These are phyloP conservation scores for Hamamelis virginiana DNA, from an alignment of 164 flowering plant species.

Conservation along the genomic window DNA sequence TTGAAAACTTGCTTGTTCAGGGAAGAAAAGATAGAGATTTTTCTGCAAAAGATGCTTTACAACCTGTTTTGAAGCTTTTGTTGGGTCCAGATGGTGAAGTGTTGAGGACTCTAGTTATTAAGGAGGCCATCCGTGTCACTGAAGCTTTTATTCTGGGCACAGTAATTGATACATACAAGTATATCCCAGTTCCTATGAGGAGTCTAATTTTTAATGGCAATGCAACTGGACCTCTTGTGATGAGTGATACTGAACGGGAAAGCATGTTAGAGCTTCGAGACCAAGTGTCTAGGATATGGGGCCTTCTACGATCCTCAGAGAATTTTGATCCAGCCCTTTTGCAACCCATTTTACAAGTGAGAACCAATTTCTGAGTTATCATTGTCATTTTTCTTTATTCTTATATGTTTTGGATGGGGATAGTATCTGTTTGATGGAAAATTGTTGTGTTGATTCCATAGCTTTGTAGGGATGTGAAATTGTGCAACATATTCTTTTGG, in stretches of 20 bases:
- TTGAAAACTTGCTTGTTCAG: slow-evolving; percentile 90
- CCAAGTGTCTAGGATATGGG: slow-evolving; percentile 81
- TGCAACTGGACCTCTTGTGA: slow-evolving; percentile 37
- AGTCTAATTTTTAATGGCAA: slow-evolving; percentile 44
- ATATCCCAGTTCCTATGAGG: slow-evolving; percentile 48
- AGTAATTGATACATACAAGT: slow-evolving; percentile 63
- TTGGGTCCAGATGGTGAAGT: slow-evolving; percentile 82
- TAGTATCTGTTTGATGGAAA: background rate
- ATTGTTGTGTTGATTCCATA: background rate
- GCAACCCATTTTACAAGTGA: slow-evolving; percentile 89
- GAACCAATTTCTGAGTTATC: slow-evolving; percentile 1
- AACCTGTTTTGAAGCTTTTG: slow-evolving; percentile 86
- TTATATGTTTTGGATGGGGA: background rate
- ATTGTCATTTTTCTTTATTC: background rate
- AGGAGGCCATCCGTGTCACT: slow-evolving; percentile 79
- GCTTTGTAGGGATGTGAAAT: no score
- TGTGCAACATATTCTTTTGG: no score
- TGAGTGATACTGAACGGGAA: slow-evolving; percentile 54
- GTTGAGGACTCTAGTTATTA: slow-evolving; percentile 65
- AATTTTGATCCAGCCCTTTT: slow-evolving; percentile 77
- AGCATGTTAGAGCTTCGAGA: slow-evolving; percentile 76
- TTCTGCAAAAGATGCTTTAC: slow-evolving; percentile 86
- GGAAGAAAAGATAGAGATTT: slow-evolving; percentile 90
- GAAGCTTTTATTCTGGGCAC: slow-evolving; percentile 76
- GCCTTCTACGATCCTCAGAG: slow-evolving; percentile 64